Evolutionary conservation across 257 asterid species (phyloP), one percentile per base, ranked within the genome.

Genomic region (Ligustrum vulgare): DNA sequence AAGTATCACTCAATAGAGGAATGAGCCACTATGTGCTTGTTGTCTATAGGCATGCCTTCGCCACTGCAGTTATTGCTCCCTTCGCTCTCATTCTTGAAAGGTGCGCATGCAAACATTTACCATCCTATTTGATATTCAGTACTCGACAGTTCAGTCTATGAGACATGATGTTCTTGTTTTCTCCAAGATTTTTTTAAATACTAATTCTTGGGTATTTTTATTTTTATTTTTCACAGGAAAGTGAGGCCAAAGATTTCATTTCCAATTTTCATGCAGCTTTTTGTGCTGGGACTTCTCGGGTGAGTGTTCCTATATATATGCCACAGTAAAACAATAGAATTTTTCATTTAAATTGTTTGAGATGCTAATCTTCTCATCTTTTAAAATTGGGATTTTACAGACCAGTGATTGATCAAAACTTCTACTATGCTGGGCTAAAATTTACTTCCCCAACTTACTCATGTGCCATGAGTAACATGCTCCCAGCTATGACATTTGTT

Each of bases 11-110:
- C 0, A 90, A 92, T 37, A 79, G 90, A 63, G 98, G 98, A 76
- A 91, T 92, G 97, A 94, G 98, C 82, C 97, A 92, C 71, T 92
- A 94, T 71, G 98, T 90, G 18, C 86, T 94, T 8, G 98, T 94
- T 16, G 98, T 92, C 11, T 94, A 94, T 67, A 77, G 98, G 6
- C 92, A 94, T 72, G 98, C 98, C 54, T 92, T 94, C 65, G 98
- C 98, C 72, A 87, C 98, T 16, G 92, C 91, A 0, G 90, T 75
- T 20, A 92, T 94, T 56, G 97, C 97, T 33, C 97, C 98, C 37
- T 94, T 92, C 63, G 98, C 97, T 7, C 70, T 94, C 2, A 1
- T 92, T 7, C 93, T 92, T 5, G 98, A 94, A 84, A 89, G 97
- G 98, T 92, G 22, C 18, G 7, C 67, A 9, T 23, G 15, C n/a